Percentiles rank a stretch among this genome's conserved stretches.
Evolutionary conservation across 2,329 filamentous ascomycete genomes (phyloP).

Genomic region (Chaetomiaceae sp.): DNA sequence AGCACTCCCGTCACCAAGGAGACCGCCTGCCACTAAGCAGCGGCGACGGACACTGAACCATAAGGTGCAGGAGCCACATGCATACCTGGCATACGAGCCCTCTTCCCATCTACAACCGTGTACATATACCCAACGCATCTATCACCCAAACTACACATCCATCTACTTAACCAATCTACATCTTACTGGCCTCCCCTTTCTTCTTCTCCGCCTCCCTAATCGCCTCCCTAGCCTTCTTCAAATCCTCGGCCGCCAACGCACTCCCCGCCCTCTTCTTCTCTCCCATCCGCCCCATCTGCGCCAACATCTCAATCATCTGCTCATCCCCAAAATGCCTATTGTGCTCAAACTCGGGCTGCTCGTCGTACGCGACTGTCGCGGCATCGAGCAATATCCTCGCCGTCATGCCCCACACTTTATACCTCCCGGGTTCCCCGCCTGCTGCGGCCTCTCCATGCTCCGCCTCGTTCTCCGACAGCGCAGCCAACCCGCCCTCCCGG

Average conservation of each 20-base stretch:
- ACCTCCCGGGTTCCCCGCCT: slow-evolving; percentile 51
- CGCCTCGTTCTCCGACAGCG: slow-evolving; percentile 30
- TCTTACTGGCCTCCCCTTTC: slow-evolving; percentile 33
- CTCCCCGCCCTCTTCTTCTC: slow-evolving; percentile 41
- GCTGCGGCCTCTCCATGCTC: slow-evolving; percentile 35
- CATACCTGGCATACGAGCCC: too few relatives aligned
- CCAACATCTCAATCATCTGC: slow-evolving; percentile 44
- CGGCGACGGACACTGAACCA: too few relatives aligned
- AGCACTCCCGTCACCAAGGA: slow-evolving; percentile 70
- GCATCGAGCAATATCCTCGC: slow-evolving; percentile 85
- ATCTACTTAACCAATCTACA: slow-evolving; percentile 31
- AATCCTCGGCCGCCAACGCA: slow-evolving; percentile 33
- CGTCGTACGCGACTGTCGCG: slow-evolving; percentile 75
- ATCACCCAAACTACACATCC: slow-evolving; percentile 22
- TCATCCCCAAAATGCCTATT: slow-evolving; percentile 52
- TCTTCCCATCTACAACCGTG: too few relatives aligned
- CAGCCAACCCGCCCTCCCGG: slow-evolving; percentile 39
- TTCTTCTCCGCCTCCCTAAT: slow-evolving; percentile 5
- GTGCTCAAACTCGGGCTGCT: slow-evolving; percentile 79
- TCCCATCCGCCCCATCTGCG: slow-evolving; percentile 42
- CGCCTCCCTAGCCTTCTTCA: slow-evolving; percentile 31
- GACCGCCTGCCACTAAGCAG: slow-evolving; percentile 69
- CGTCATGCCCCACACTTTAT: slow-evolving; percentile 94
- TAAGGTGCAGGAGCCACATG: too few relatives aligned
- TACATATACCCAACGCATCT: neutral